A percentile compares a stretch with the other conserved stretches of the same genome.
These are phyloP conservation scores for Patellifolia procumbens DNA, from an alignment of 179 eudicot genomes.

Conservation along the genomic window DNA sequence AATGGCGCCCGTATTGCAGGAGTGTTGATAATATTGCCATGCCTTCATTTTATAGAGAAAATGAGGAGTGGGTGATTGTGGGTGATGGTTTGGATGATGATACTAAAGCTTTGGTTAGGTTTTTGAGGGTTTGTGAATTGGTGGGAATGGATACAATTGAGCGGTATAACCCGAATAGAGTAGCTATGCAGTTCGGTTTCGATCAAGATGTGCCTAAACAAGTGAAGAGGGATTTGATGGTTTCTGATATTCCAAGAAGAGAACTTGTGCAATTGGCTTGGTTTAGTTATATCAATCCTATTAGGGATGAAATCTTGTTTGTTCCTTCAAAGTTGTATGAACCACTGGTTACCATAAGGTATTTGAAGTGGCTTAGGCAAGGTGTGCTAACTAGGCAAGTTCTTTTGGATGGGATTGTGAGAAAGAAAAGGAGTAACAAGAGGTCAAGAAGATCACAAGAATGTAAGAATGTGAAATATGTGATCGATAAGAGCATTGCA, in stretches of 20 bases:
- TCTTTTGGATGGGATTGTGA: constrained; percentile 17
- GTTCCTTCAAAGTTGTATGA: constrained; percentile 24
- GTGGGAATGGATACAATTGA: constrained; percentile 34
- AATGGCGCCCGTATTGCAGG: constrained; percentile 39
- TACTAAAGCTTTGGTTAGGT: constrained; percentile 16
- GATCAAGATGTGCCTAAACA: constrained; percentile 32
- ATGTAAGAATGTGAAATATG: neutral
- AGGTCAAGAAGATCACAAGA: constrained; percentile 11
- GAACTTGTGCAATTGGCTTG: constrained; percentile 33
- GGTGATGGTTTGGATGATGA: constrained; percentile 22
- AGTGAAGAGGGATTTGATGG: constrained; percentile 16
- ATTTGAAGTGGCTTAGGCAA: constrained; percentile 33
- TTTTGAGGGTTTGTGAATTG: constrained; percentile 32
- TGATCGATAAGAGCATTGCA: constrained; percentile 5
- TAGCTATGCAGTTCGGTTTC: constrained; percentile 43
- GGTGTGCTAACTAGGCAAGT: constrained; percentile 14
- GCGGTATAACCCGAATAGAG: constrained; percentile 39
- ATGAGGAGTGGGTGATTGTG: constrained; percentile 19
- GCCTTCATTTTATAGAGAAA: constrained; percentile 12
- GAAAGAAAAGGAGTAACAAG: constrained; percentile 21
- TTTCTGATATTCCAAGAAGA: constrained; percentile 22
- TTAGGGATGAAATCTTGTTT: constrained; percentile 18
- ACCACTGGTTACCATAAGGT: constrained; percentile 32
- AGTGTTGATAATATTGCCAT: constrained; percentile 25
- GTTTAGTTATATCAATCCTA: constrained; percentile 21